Conservation (phyloP, 371 early-diverging fungal species). For the Mortierella sp. region DNA sequence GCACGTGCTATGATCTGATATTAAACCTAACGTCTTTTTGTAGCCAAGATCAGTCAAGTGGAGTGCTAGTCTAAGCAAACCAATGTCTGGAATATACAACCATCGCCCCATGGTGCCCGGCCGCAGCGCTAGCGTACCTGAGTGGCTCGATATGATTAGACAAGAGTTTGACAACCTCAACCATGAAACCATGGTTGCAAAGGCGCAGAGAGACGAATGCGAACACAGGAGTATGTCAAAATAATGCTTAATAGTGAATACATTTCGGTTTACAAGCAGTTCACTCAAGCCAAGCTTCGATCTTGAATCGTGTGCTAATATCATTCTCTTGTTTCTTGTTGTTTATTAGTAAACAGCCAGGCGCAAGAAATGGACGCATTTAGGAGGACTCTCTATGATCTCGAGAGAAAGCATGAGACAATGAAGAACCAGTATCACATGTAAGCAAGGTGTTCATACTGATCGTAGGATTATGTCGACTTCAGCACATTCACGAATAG, state of each 20-base stretch:
- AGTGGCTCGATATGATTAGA: conserved; percentile 87
- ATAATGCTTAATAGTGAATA: neutral
- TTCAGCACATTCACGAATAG: too few species aligned
- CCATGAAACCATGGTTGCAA: conserved; percentile 81
- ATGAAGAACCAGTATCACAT: conserved; percentile 56
- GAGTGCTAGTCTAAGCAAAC: too few species aligned
- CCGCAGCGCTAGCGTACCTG: conserved; percentile 69
- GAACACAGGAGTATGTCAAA: conserved; percentile 87
- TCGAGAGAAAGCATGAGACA: conserved; percentile 53
- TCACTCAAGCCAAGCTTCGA: too few species aligned
- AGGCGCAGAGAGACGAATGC: conserved; percentile 87
- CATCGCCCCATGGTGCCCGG: conserved; percentile 86
- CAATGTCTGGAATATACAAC: conserved; percentile 80
- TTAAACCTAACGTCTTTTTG: too few species aligned
- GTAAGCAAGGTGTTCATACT: conserved; percentile 7
- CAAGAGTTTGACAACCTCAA: conserved; percentile 84
- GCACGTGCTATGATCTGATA: too few species aligned
- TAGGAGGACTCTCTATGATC: conserved; percentile 51
- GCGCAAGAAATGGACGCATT: conserved; percentile 56
- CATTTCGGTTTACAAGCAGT: too few species aligned
- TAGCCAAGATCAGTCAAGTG: too few species aligned
- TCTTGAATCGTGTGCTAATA: neutral
- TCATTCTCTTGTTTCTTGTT: too few species aligned
- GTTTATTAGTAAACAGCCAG: conserved; percentile 32
- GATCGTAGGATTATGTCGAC: conserved; percentile 5